A percentile compares a stretch with the other conserved stretches of the same genome.
Evolutionary conservation across 192 early-diverging fungal genomes (phyloP).

Genomic region (Phycomyces nitens): DNA sequence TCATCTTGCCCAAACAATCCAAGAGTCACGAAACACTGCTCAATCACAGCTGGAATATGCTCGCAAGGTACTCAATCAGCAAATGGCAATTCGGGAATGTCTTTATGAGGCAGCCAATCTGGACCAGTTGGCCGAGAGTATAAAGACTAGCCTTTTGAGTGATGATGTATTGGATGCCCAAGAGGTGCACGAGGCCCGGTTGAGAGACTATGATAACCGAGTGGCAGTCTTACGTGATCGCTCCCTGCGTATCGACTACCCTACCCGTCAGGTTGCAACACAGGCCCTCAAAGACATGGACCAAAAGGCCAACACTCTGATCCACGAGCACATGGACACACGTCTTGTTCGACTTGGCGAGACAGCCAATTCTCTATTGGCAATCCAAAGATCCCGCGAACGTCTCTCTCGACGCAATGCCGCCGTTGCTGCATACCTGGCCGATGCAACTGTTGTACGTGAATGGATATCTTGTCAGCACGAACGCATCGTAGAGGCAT

Average conservation of each 20-base stretch:
- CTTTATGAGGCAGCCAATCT: constrained; percentile 4
- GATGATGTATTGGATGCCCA: not conserved
- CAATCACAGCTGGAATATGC: not conserved
- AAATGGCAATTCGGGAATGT: not conserved
- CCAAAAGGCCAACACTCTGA: constrained; percentile 1
- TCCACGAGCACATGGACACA: constrained; percentile 12
- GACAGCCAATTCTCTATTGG: constrained; percentile 12
- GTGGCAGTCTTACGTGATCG: not conserved
- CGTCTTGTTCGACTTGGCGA: constrained; percentile 18
- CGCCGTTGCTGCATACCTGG: constrained; percentile 13
- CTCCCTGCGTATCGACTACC: not conserved
- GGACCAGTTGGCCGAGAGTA: constrained; percentile 11
- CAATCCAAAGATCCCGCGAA: constrained; percentile 23
- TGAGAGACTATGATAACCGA: not conserved
- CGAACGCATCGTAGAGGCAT: not conserved
- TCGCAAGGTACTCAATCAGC: constrained; percentile 13
- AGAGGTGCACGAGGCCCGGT: not conserved
- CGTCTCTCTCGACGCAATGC: constrained; percentile 21
- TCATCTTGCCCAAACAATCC: not conserved
- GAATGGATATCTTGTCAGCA: constrained; percentile 22
- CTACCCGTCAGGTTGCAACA: not conserved
- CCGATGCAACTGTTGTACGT: constrained; percentile 12
- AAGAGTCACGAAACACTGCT: not conserved
- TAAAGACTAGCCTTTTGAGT: constrained; percentile 11
- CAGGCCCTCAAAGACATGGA: not conserved